Conservation (phyloP, 495 filamentous ascomycete species). For the Aspergillus bridgeri region DNA sequence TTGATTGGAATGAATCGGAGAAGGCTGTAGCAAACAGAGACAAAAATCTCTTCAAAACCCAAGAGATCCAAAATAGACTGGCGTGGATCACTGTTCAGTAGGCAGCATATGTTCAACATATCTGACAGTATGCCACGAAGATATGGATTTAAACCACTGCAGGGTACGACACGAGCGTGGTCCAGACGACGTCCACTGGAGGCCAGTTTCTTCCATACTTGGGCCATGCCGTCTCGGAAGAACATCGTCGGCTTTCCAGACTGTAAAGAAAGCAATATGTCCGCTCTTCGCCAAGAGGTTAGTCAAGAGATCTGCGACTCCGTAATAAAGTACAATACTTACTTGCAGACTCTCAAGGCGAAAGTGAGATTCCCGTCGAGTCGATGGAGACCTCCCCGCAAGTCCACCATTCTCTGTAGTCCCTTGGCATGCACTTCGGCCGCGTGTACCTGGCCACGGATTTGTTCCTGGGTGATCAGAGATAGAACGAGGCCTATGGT, state of each 20-base stretch:
- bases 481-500: constrained; percentile 15
- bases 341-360: constrained; percentile 25
- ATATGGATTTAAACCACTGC: constrained; percentile 10
- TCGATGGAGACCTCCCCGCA: constrained; percentile 20
- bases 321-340: constrained; percentile 4
- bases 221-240: constrained; percentile 22
- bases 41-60: constrained; percentile 16
- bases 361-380: constrained; percentile 19
- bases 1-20: constrained; percentile 17
- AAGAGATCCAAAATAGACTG: constrained; percentile 11
- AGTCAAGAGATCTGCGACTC: not conserved
- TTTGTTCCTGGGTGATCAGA: constrained; percentile 21
- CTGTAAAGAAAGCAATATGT: constrained; percentile 22
- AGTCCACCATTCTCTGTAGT: constrained; percentile 19
- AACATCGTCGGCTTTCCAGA: constrained; percentile 18
- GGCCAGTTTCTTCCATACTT: constrained; percentile 11
- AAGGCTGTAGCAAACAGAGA: constrained; percentile 23
- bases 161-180: not conserved
- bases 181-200: constrained; percentile 9
- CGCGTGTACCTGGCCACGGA: constrained; percentile 8
- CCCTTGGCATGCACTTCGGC: constrained; percentile 22
- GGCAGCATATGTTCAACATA: constrained; percentile 8
- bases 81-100: constrained; percentile 13
- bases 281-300: constrained; percentile 12
- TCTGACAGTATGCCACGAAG: constrained; percentile 16